Percentiles rank a stretch among this genome's conserved stretches.
These are phyloP conservation scores for Aristolochia californica DNA, from an alignment of 164 flowering plant genomes.

Conservation along the genomic window DNA sequence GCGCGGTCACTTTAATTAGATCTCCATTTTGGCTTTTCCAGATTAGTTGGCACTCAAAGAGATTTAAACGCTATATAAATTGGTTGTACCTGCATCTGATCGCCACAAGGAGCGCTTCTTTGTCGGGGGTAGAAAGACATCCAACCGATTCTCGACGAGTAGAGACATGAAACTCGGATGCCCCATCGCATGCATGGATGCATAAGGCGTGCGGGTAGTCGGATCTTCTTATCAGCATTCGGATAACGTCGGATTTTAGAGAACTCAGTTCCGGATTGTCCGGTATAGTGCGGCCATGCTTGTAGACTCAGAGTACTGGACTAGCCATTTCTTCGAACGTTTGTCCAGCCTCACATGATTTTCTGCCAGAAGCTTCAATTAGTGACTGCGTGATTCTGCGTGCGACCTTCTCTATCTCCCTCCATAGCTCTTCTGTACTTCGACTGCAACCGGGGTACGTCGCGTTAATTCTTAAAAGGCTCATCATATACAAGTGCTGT, in stretches of 20 bases:
- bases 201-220: constrained; percentile 62
- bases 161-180: constrained; percentile 62
- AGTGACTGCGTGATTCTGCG: constrained; percentile 19
- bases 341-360: constrained; percentile 1
- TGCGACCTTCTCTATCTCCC: constrained; percentile 32
- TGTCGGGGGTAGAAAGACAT: constrained; percentile 46
- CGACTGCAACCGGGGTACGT: constrained; percentile 45
- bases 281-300: constrained; percentile 22
- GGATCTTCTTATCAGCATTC: constrained; percentile 61
- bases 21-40: neutral
- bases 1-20: neutral
- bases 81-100: constrained; percentile 57
- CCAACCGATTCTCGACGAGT: constrained; percentile 75
- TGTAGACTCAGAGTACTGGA: constrained; percentile 42
- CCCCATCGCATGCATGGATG: constrained; percentile 42
- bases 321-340: constrained; percentile 14
- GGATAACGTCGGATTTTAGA: constrained; percentile 49
- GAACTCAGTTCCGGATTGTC: constrained; percentile 16
- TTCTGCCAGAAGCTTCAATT: constrained; percentile 4
- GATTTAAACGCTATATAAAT: neutral
- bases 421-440: constrained; percentile 34
- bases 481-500: too few relatives aligned
- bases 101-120: constrained; percentile 60
- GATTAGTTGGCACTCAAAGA: neutral
- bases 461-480: too few relatives aligned